These are phyloP conservation scores for Cryphonectria naterciae DNA, from an alignment of 2,329 filamentous ascomycete species.

Conservation along the genomic window DNA sequence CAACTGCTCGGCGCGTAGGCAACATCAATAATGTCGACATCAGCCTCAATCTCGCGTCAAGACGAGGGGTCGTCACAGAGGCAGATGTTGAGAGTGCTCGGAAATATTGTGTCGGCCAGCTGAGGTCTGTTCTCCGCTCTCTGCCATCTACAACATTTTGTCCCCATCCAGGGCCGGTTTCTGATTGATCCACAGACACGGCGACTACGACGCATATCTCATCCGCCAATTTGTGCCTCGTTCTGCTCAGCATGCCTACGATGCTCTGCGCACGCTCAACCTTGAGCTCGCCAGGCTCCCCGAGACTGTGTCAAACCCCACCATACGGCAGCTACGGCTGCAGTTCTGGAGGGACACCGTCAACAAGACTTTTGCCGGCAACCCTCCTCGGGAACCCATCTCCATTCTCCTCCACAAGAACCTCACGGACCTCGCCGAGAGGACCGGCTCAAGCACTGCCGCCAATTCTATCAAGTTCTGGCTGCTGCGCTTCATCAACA, in stretches of 20 bases:
- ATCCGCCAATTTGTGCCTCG: conserved; percentile 83
- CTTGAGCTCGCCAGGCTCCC: conserved; percentile 89
- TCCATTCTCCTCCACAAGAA: conserved; percentile 80
- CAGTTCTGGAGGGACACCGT: conserved; percentile 94
- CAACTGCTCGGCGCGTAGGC: conserved; percentile 2
- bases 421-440: conserved; percentile 62
- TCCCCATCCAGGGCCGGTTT: neutral
- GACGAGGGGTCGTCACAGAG: conserved; percentile 52
- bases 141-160: neutral
- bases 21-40: neutral
- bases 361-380: conserved; percentile 73
- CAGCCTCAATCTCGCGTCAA: neutral
- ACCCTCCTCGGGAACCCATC: conserved; percentile 87
- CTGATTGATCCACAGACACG: conserved; percentile 61
- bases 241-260: conserved; percentile 78
- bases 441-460: conserved; percentile 44
- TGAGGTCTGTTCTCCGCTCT: conserved; percentile 45
- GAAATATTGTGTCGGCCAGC: conserved; percentile 57
- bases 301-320: conserved; percentile 85
- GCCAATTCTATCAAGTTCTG: conserved; percentile 68
- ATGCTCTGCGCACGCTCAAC: conserved; percentile 90
- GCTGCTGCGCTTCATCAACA: conserved; percentile 76
- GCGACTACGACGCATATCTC: conserved; percentile 86
- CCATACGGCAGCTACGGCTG: conserved; percentile 84
- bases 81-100: conserved; percentile 57